These are phyloP conservation scores for Coniella vitis DNA, from an alignment of 2,329 filamentous ascomycete genomes.

Conservation along the genomic window DNA sequence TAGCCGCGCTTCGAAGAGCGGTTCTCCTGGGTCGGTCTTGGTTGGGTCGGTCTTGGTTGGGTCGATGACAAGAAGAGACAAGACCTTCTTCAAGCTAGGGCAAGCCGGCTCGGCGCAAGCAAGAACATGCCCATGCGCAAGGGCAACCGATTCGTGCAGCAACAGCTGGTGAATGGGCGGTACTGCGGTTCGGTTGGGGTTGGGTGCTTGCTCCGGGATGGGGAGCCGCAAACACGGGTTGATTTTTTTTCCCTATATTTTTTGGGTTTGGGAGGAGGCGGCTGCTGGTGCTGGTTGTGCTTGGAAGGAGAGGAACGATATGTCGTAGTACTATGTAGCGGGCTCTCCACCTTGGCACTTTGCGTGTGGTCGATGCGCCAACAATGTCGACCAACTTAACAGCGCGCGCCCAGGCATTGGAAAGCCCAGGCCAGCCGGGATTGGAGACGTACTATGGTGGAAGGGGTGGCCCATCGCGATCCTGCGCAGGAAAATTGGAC, in stretches of 20 bases:
- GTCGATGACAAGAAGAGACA: neutral
- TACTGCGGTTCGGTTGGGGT: too few species aligned
- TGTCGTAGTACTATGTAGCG: constrained; percentile 8
- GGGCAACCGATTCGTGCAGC: too few species aligned
- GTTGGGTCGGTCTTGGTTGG: too few species aligned
- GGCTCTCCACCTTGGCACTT: constrained; percentile 7
- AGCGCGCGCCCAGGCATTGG: constrained; percentile 4
- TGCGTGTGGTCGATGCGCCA: constrained; percentile 1
- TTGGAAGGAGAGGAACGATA: neutral
- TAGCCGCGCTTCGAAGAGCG: constrained; percentile 9
- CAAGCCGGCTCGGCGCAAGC: constrained; percentile 10
- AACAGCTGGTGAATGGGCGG: too few species aligned
- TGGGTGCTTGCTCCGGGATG: neutral
- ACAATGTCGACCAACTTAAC: neutral
- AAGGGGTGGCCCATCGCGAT: constrained; percentile 14
- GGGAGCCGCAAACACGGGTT: neutral
- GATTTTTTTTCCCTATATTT: too few species aligned
- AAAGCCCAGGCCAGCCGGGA: neutral
- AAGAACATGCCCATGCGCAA: constrained; percentile 13
- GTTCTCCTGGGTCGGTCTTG: too few species aligned
- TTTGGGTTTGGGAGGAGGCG: neutral
- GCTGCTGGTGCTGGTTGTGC: too few species aligned
- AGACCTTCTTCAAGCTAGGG: constrained; percentile 7
- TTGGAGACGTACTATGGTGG: constrained; percentile 4
- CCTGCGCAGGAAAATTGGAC: constrained; percentile 7